Conservation (phyloP, 768 basidiomycete species). For the Ramaria rubella region DNA sequence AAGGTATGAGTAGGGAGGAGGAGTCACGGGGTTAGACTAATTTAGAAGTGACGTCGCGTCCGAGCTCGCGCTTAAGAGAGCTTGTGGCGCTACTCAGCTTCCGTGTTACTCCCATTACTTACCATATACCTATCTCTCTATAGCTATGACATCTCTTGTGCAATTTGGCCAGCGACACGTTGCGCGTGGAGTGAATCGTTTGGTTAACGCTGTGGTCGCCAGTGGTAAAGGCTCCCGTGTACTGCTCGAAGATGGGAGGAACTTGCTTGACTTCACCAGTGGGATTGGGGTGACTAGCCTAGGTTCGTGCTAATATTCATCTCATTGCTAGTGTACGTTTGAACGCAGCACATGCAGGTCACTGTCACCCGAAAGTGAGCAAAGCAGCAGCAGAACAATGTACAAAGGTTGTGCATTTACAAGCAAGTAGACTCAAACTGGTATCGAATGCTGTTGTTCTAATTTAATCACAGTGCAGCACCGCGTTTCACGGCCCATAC, state of each 20-base stretch:
- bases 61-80: too few species aligned
- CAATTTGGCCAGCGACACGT: slow-evolving; percentile 40
- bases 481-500: slow-evolving; percentile 82
- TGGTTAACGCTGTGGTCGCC: slow-evolving; percentile 49
- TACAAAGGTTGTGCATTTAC: slow-evolving; percentile 69
- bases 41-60: too few species aligned
- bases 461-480: slow-evolving; percentile 82
- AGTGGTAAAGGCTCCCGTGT: slow-evolving; percentile 73
- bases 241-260: slow-evolving; percentile 62
- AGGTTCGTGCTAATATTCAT: slow-evolving; percentile 36
- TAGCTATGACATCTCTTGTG: slow-evolving; percentile 1
- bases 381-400: slow-evolving; percentile 87
- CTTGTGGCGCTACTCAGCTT: too few species aligned
- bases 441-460: slow-evolving; percentile 1
- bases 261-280: slow-evolving; percentile 76
- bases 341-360: slow-evolving; percentile 40
- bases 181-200: slow-evolving; percentile 36
- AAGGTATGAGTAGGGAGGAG: too few species aligned
- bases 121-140: not conserved
- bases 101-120: too few species aligned
- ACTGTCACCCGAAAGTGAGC: slow-evolving; percentile 83
- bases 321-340: not conserved
- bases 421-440: slow-evolving; percentile 45
- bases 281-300: slow-evolving; percentile 86
- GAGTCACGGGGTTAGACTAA: too few species aligned